phyloP scores from a whole-genome alignment of 176 grass and related monocot species.

The Oryza coarctata region DNA sequence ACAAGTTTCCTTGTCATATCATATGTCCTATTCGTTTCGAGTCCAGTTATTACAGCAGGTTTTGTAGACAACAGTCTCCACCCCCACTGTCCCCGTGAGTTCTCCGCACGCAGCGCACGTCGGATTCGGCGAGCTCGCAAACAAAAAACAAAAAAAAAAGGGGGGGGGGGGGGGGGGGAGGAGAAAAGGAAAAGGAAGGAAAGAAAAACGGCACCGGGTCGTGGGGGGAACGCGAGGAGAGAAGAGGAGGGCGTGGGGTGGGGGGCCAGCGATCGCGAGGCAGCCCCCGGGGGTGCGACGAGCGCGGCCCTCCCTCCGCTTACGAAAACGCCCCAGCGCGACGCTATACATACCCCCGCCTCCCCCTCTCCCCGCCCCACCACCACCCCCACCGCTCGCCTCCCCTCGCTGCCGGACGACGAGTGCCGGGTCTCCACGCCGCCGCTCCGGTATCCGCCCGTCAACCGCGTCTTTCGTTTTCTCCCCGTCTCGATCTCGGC shows the following conservation, averaged over 20 bases:
- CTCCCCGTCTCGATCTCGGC: background rate
- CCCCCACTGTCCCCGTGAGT: background rate
- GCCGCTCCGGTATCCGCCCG: slow-evolving; percentile 37
- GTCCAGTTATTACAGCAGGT: too few species aligned
- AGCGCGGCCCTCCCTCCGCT: slow-evolving; percentile 32
- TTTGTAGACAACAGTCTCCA: background rate
- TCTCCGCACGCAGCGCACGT: background rate
- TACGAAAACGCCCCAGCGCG: background rate
- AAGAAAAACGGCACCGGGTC: background rate
- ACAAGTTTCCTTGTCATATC: too few species aligned
- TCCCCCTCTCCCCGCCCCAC: background rate
- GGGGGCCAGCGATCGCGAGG: background rate
- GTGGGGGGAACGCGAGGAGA: background rate
- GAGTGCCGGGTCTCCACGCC: background rate
- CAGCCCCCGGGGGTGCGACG: slow-evolving; percentile 21
- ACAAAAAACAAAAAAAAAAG: background rate
- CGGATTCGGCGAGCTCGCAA: too few species aligned
- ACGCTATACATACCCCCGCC: slow-evolving; percentile 38
- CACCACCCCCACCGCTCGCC: background rate
- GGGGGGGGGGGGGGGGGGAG: too few species aligned
- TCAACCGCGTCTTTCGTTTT: background rate
- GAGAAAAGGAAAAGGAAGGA: too few species aligned
- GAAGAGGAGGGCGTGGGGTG: too few species aligned
- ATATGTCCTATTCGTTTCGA: too few species aligned
- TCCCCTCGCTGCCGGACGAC: background rate